Evolutionary conservation across 2,329 filamentous ascomycete genomes (phyloP).

Genomic region (Lecanicillium sp.): DNA sequence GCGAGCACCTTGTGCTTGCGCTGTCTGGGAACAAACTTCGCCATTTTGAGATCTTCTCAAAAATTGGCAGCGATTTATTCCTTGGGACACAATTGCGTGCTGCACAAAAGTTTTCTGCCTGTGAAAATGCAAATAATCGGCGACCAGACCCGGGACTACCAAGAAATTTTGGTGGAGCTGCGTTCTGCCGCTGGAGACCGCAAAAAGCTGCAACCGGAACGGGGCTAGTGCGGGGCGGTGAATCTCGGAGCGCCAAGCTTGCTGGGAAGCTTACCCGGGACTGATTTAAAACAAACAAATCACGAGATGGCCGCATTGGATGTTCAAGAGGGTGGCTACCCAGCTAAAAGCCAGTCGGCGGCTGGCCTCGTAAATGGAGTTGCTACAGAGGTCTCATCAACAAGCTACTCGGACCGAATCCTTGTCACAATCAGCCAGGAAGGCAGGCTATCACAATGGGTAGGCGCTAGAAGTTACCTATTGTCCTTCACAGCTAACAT

Average conservation of each 20-base stretch:
- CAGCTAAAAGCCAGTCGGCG: slow-evolving; percentile 55
- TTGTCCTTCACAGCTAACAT: slow-evolving; percentile 6
- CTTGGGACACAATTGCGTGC: too few species aligned
- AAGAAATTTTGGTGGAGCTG: slow-evolving; percentile 30
- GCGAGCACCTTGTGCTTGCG: slow-evolving; percentile 65
- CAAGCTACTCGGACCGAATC: slow-evolving; percentile 84
- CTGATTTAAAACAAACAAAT: not conserved
- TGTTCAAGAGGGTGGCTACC: slow-evolving; percentile 55
- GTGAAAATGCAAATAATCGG: not conserved
- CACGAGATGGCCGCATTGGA: slow-evolving; percentile 34
- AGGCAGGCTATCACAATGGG: slow-evolving; percentile 87
- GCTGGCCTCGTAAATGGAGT: slow-evolving; percentile 60
- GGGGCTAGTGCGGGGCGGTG: slow-evolving; percentile 31
- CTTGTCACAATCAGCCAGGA: slow-evolving; percentile 83
- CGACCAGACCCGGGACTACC: slow-evolving; percentile 13
- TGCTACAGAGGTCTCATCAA: slow-evolving; percentile 63
- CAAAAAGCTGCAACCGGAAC: slow-evolving; percentile 24
- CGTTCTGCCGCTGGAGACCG: slow-evolving; percentile 33
- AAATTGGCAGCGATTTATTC: not conserved
- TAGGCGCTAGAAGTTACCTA: slow-evolving; percentile 40
- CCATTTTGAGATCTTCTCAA: slow-evolving; percentile 32
- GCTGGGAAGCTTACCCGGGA: slow-evolving; percentile 17
- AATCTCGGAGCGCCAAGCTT: not conserved
- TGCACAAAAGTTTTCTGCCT: not conserved
- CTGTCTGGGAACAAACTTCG: slow-evolving; percentile 57